Evolutionary conservation across 2,329 filamentous ascomycete species (phyloP), one percentile per base, ranked within the genome.

Genomic region (Emmonsia crescens): DNA sequence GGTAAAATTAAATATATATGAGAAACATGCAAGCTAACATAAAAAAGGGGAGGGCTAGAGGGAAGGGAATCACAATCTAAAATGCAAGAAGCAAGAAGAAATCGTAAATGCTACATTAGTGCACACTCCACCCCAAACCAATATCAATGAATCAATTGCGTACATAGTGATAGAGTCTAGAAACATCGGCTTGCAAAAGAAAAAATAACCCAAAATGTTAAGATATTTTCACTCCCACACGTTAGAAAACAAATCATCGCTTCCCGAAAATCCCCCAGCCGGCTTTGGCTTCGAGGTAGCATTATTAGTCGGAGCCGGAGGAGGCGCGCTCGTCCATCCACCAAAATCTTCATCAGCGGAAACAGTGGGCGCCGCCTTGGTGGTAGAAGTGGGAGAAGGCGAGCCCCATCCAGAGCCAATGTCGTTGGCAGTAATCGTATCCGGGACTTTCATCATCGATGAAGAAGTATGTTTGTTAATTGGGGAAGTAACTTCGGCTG

Each of bases 331-430:
- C 56, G 89, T 86, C 93, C 93, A 97, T 14, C 93, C 92, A 24
- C 93, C 93, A 77, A 96, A 97, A 71, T 97, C 93, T 74, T 97
- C 93, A 69, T 97, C 93, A 0, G 89, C 88, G 42, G 89, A 82
- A 2, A 96, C 89, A 69, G 88, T 87, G 29, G 89, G 85, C 21
- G 72, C 60, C 72, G 70, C 48, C 79, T 74, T 46, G 71, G 67
- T 66, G 68, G 74, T 44, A 61, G 71, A 65, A 19, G 67, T 49
- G n/a, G 71, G 79, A 71, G 71, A 68, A 5, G 76, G 69, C 8
- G 72, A 69, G 60, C 79, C 83, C 74, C 89, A 88, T 5, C 87
- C 87, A 29, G 87, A 87, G 66, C 79, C 81, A 68, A 91, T 84
- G 66, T 88, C 86, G 60, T 82, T 83, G 9, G 80, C 73, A 4